Evolutionary conservation across 306 rosid species (phyloP), one percentile per base, ranked within the genome.

Genomic region (Cyamopsis tetragonoloba): DNA sequence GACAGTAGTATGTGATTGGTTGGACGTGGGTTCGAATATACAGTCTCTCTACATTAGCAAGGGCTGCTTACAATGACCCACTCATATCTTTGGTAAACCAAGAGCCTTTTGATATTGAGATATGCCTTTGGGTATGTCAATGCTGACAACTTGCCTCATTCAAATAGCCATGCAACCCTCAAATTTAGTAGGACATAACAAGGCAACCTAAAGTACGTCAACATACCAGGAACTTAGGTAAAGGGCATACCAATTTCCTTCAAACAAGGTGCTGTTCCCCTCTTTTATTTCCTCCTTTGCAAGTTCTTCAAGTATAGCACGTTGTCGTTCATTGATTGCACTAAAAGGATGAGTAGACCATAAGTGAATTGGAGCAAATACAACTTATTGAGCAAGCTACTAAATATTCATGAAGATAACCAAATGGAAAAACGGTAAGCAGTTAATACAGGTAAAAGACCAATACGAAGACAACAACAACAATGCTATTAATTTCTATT

Each of bases 241-340:
- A 77, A 48, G 44, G 38, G 37, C 83, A 44, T 63, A 90, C 99
- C 97, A 88, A 20, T 83, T 89, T 83, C 78, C 95, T 77, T 79
- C 80, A 55, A 69, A 15, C 27, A 79, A 63, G 38, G 75, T 61
- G 76, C 71, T 61, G 70, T 66, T 77, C 76, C 58, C 91, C 68
- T 49, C 63, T 57, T 51, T 80, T 71, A 93, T 88, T 80, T 93
- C 99, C 80, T 90, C 99, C 84, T 75, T 73, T 2, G 83, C 96
- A 55, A 93, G 83, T 77, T 93, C 99, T 82, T 90, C 95, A 48
- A 93, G 80, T 70, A 93, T 85, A 14, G 88, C 96, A 57, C 83
- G 96, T 27, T 90, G 97, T 3, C 89, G 84, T 66, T 93, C 96
- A 8, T 83, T 93, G 66, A 88, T 73, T 77, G 46, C 70, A 70